Conservation (phyloP, 345 rosid species). For the Firmiana major region DNA sequence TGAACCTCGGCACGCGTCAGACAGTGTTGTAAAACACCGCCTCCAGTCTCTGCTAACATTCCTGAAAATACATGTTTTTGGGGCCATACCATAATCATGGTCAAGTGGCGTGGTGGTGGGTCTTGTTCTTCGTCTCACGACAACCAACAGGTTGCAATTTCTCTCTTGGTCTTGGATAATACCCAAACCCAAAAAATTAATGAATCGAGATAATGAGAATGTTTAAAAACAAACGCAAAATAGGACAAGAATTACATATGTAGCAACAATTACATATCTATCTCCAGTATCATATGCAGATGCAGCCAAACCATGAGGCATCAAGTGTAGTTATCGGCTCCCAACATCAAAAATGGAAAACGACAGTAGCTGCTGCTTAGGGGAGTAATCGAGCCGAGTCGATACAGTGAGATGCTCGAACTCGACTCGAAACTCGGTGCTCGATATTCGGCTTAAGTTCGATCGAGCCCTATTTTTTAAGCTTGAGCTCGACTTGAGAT, state of each 20-base stretch:
- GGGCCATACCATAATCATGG: background rate
- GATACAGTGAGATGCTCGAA: no score
- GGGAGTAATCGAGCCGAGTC: no score
- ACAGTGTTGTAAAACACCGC: background rate
- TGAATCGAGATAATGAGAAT: background rate
- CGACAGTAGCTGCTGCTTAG: background rate
- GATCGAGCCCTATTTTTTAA: no score
- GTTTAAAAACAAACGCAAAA: background rate
- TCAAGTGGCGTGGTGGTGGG: background rate
- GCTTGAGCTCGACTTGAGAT: no score
- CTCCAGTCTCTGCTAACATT: background rate
- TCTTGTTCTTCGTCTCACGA: background rate
- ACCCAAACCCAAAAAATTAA: background rate
- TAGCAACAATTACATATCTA: conserved; percentile 3
- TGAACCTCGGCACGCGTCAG: background rate
- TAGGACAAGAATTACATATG: conserved; percentile 2
- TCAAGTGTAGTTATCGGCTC: conserved; percentile 15
- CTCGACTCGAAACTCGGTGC: no score
- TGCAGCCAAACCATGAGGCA: conserved; percentile 5
- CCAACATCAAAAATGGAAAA: background rate
- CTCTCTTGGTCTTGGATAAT: conserved; percentile 5
- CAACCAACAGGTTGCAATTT: conserved; percentile 12
- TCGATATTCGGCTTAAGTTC: no score
- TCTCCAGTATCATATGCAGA: background rate
- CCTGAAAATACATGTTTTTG: background rate